Conservation (phyloP, 2,329 filamentous ascomycete species). For the Ceratocystis cubensis region DNA sequence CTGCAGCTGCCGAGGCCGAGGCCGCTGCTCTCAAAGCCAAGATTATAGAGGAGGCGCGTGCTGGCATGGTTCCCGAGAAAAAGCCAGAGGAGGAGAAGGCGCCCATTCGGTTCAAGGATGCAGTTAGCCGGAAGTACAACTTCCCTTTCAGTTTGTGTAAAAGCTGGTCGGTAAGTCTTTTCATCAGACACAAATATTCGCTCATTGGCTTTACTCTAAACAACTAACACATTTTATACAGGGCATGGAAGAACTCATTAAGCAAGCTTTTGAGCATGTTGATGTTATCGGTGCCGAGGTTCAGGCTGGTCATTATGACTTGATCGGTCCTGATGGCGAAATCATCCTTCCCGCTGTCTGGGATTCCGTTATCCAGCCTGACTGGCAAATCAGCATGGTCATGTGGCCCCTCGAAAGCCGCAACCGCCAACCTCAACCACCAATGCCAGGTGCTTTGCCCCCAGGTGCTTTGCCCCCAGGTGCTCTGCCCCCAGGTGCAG, state of each 20-base stretch:
- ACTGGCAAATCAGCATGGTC: constrained; percentile 43
- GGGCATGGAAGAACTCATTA: constrained; percentile 80
- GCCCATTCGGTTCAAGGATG: constrained; percentile 83
- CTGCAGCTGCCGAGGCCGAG: constrained; percentile 38
- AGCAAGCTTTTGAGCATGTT: constrained; percentile 70
- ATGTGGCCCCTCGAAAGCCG: constrained; percentile 46
- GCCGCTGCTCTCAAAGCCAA: constrained; percentile 43
- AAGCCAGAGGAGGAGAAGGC: constrained; percentile 46
- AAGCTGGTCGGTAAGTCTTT: constrained; percentile 60
- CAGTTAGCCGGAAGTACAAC: constrained; percentile 79
- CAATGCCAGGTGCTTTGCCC: background rate
- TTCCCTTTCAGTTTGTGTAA: constrained; percentile 79
- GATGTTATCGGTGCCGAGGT: constrained; percentile 66
- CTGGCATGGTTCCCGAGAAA: constrained; percentile 37
- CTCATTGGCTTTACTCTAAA: background rate
- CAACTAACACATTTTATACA: constrained; percentile 28
- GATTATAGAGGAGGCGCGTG: constrained; percentile 43
- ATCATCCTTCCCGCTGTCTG: constrained; percentile 69
- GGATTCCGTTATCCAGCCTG: constrained; percentile 69
- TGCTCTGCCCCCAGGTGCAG: background rate
- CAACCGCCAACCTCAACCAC: constrained; percentile 18
- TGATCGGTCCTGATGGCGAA: constrained; percentile 66
- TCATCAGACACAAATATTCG: background rate
- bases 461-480: background rate
- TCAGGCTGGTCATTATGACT: constrained; percentile 64